A percentile compares a stretch with the other conserved stretches of the same genome.
Evolutionary conservation across 2,329 filamentous ascomycete genomes (phyloP).

Genomic region (Cercospora brassicicola): DNA sequence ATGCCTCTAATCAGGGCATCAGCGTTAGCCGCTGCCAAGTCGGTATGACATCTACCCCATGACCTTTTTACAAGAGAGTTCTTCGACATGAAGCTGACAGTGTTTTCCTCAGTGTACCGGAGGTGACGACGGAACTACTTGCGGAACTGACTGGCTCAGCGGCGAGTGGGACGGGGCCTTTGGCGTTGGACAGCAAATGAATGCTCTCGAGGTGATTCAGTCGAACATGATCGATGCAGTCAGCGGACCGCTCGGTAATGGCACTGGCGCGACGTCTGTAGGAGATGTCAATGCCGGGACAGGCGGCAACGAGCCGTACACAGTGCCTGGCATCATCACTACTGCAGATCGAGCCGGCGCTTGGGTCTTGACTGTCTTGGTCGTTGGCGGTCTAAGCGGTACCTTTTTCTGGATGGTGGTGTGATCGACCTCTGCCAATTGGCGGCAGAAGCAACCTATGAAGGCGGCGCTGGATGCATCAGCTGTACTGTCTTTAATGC

Average conservation of each 20-base stretch:
- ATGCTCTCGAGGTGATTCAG: slow-evolving; percentile 55
- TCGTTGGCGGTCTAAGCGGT: slow-evolving; percentile 23
- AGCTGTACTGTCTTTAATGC: not conserved
- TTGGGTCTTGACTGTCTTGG: slow-evolving; percentile 24
- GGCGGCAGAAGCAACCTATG: not conserved
- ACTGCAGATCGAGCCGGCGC: slow-evolving; percentile 27
- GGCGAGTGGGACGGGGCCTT: slow-evolving; percentile 47
- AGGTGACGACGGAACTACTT: slow-evolving; percentile 47
- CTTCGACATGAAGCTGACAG: not conserved
- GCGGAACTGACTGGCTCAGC: slow-evolving; percentile 47
- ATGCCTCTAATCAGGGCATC: slow-evolving; percentile 55
- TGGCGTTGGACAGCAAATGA: slow-evolving; percentile 61
- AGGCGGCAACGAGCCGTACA: slow-evolving; percentile 24
- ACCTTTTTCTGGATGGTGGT: slow-evolving; percentile 28
- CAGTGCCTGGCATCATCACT: slow-evolving; percentile 29
- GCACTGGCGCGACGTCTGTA: slow-evolving; percentile 48
- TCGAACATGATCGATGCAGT: slow-evolving; percentile 44
- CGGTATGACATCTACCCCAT: slow-evolving; percentile 22
- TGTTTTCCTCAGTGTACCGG: slow-evolving; percentile 46
- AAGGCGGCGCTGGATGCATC: not conserved
- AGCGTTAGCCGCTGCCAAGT: slow-evolving; percentile 55
- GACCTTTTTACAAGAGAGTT: too few species aligned
- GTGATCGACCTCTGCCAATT: not conserved
- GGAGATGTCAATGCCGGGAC: slow-evolving; percentile 25
- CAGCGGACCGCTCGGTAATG: slow-evolving; percentile 48